Base-by-base conservation (phyloP, 495 filamentous ascomycete genomes). In the Clohesyomyces aquaticus region DNA sequence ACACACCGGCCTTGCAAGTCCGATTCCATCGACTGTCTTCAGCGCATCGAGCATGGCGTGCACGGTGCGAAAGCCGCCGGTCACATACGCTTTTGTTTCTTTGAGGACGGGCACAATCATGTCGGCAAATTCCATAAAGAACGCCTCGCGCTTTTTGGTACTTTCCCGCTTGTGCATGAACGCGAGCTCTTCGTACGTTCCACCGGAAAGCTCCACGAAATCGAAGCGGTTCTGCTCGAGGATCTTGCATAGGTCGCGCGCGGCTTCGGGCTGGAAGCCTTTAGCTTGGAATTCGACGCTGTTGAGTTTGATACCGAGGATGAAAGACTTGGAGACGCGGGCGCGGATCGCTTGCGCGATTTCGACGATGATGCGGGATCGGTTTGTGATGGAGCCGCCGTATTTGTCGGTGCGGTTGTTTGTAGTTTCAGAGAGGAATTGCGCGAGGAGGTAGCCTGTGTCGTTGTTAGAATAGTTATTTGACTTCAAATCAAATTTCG, bases 51-150 rank as follows among this genome's bases (percentile, higher is more conserved):
- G 81, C 85, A 89, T 87, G 2, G 76, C 87, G n/a, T 77, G 76
- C 0, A 78, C 83, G 1, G 85, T 82, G 65, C 80, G 76, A 60
- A 89, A 77, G 2, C 86, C 85, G 16, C 87, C 87, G 2, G 86
- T 88, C 54, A 88, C 75, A 61, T 83, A 87, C 0, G 75, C 75
- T 67, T 79, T 83, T 12, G 82, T 83, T 68, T 82, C 77, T 22
- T 62, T 77, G 25, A 86, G 75, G 12, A 74, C 75, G n/a, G 81
- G 83, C 9, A 79, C 76, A 48, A 88, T 87, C 45, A 75, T 59
- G 41, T 87, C 81, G 3, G 86, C 86, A 60, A 87, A 88, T 16
- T 88, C 83, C 48, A 88, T 72, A 75, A 88, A 88, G 75, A 86
- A 87, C 4, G 83, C 79, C 70, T 88, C 86, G 3, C 87, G 77